Percentiles rank a stretch among this genome's conserved stretches.
Evolutionary conservation across 1,284 basidiomycete species (phyloP).

Genomic region (Austroboletus novae-zelandiae): DNA sequence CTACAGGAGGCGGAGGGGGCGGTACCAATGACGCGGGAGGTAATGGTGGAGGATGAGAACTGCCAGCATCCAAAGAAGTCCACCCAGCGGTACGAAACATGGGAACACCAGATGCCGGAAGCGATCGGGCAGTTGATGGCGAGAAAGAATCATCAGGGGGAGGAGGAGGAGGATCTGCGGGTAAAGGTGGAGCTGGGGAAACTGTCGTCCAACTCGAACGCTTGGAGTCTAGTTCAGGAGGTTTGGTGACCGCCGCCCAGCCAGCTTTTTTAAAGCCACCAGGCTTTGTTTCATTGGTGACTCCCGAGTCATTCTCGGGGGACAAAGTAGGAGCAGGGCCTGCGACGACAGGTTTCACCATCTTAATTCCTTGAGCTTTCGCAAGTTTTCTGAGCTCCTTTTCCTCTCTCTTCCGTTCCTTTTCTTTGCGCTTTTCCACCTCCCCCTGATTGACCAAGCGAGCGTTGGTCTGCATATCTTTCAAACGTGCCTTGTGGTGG

Average conservation of each 20-base stretch:
- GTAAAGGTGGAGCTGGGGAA: slow-evolving; percentile 17
- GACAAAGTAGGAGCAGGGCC: slow-evolving; percentile 24
- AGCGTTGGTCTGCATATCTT: slow-evolving; percentile 70
- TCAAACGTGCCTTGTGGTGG: slow-evolving; percentile 75
- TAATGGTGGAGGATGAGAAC: slow-evolving; percentile 22
- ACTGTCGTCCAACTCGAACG: slow-evolving; percentile 15
- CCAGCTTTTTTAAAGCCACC: slow-evolving; percentile 56
- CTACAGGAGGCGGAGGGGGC: slow-evolving; percentile 29
- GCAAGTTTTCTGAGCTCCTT: slow-evolving; percentile 78
- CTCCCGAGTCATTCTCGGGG: slow-evolving; percentile 18
- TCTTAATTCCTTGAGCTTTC: slow-evolving; percentile 71
- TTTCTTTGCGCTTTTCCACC: slow-evolving; percentile 71
- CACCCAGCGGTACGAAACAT: slow-evolving; percentile 57
- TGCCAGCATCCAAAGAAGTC: slow-evolving; percentile 54
- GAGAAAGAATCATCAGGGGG: slow-evolving; percentile 14
- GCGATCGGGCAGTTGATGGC: slow-evolving; percentile 14
- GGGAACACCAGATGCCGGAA: slow-evolving; percentile 30
- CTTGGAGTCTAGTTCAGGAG: slow-evolving; percentile 11
- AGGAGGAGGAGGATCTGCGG: slow-evolving; percentile 20
- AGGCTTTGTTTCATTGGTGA: slow-evolving; percentile 32
- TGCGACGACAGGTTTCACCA: slow-evolving; percentile 45
- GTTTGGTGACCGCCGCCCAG: slow-evolving; percentile 51
- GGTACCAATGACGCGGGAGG: slow-evolving; percentile 20
- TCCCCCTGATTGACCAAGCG: slow-evolving; percentile 61
- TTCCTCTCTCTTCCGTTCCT: slow-evolving; percentile 78